Evolutionary conservation across 371 early-diverging fungal species (phyloP).

Genomic region (Fennellomyces sp.): DNA sequence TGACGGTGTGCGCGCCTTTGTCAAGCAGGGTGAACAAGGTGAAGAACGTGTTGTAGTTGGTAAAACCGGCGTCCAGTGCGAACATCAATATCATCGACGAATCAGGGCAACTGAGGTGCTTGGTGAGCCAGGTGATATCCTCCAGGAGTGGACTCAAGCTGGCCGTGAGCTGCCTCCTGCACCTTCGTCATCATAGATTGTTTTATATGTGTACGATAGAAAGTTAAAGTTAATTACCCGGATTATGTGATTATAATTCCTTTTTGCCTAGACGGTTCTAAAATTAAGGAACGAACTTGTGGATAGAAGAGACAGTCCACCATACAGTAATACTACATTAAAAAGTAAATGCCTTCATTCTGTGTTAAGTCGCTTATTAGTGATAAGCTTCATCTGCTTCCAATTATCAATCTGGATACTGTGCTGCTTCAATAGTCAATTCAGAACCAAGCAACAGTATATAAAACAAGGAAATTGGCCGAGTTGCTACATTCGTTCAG

Average conservation of each 20-base stretch:
- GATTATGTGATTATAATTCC: no score
- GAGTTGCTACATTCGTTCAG: no score
- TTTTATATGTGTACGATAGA: not conserved
- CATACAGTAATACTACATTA: not conserved
- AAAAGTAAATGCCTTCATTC: no score
- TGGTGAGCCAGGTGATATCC: constrained; percentile 50
- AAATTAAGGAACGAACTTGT: no score
- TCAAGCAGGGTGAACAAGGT: constrained; percentile 30
- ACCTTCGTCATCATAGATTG: not conserved
- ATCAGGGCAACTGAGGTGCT: constrained; percentile 40
- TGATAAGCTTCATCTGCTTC: no score
- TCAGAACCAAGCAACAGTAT: no score
- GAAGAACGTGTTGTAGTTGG: constrained; percentile 42
- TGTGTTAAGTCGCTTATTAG: no score
- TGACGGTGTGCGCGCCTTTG: constrained; percentile 42
- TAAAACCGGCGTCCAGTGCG: constrained; percentile 41
- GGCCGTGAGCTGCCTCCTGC: constrained; percentile 39
- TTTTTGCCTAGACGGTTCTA: no score
- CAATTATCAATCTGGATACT: no score
- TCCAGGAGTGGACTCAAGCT: constrained; percentile 45
- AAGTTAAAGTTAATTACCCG: no score
- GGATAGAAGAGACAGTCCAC: not conserved
- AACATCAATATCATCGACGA: constrained; percentile 40
- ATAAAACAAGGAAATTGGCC: no score
- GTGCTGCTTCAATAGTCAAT: no score